phyloP scores from a whole-genome alignment of 305 asterid species.

The Rubia tinctorum region DNA sequence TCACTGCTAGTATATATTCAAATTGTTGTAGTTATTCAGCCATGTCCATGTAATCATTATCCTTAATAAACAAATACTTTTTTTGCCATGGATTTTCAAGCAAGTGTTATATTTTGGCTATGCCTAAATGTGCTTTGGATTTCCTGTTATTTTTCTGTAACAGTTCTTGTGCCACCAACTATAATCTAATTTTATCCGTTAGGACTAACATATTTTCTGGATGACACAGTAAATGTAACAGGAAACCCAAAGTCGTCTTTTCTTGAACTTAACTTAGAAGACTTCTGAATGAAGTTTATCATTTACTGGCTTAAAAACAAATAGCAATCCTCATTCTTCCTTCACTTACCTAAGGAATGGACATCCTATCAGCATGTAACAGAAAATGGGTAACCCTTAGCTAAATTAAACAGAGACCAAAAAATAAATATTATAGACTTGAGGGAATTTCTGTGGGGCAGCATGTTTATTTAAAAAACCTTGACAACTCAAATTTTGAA shows the following conservation, averaged over 20 bases:
- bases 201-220: not conserved
- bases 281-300: not conserved
- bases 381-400: not conserved
- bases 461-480: not conserved
- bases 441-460: not conserved
- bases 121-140: conserved; percentile 2
- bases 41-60: not conserved
- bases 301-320: not conserved
- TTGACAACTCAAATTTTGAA: not conserved
- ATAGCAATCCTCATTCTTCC: not conserved
- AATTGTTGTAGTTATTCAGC: not conserved
- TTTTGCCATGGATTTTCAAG: conserved; percentile 4
- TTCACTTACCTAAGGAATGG: not conserved
- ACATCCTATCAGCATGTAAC: not conserved
- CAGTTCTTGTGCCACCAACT: not conserved
- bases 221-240: not conserved
- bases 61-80: not conserved
- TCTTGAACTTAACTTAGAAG: not conserved
- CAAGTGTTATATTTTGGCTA: not conserved
- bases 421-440: not conserved
- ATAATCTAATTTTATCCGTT: too few relatives aligned
- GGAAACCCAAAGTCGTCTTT: not conserved
- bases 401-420: not conserved
- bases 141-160: not conserved
- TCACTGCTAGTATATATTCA: not conserved